Conservation (phyloP, 129 eudicot genomes). For the Apium graveolens region DNA sequence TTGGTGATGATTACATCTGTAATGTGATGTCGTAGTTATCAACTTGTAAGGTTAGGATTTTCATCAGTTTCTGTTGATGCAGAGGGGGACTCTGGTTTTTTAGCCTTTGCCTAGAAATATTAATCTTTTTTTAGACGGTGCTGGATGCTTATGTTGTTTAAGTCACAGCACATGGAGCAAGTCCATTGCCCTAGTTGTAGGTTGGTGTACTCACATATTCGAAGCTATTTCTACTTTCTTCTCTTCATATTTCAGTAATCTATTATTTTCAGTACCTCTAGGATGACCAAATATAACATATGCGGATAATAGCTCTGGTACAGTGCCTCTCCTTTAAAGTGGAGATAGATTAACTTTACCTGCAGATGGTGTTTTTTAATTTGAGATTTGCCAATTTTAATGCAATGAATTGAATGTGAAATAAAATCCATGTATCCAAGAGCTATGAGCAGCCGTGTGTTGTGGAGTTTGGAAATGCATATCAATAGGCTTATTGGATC, state of each 20-base stretch:
- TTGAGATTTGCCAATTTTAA: neutral
- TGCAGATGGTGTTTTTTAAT: neutral
- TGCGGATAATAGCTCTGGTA: neutral
- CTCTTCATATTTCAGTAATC: neutral
- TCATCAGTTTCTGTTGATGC: constrained; percentile 11
- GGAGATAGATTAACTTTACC: neutral
- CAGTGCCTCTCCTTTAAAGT: neutral
- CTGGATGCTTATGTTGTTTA: neutral
- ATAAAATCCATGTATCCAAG: no score
- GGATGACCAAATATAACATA: neutral
- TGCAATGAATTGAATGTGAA: no score
- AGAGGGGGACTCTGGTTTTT: neutral
- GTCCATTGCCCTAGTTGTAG: neutral
- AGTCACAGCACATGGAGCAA: no score
- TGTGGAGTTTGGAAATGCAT: no score
- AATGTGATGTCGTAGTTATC: constrained; percentile 2
- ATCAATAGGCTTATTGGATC: no score
- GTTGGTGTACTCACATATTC: neutral
- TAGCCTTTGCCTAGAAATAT: neutral
- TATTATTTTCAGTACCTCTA: neutral
- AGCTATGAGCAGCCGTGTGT: no score
- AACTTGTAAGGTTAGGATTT: constrained; percentile 14
- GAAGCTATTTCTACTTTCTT: neutral
- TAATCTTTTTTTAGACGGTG: neutral
- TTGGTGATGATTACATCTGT: constrained; percentile 39